Evolutionary conservation across 331 rosid genomes (phyloP).

Genomic region (Pyrus hybrid): DNA sequence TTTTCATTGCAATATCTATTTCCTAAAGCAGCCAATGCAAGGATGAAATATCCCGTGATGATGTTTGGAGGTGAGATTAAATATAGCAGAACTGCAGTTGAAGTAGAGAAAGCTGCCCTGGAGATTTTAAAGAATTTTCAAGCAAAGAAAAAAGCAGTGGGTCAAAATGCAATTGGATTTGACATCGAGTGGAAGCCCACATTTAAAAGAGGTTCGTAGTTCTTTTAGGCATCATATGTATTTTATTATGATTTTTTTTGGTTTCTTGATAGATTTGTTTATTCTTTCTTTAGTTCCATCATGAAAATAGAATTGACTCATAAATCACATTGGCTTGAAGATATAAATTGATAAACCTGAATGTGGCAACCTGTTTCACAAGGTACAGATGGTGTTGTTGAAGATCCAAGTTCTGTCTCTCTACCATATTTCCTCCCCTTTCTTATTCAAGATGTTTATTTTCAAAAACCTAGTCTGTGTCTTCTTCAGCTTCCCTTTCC

Average conservation of each 20-base stretch:
- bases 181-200: constrained; percentile 86
- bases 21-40: constrained; percentile 22
- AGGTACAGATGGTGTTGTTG: background rate
- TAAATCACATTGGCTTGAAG: background rate
- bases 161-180: constrained; percentile 50
- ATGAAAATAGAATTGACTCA: too few species aligned
- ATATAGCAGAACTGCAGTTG: constrained; percentile 57
- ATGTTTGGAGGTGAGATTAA: constrained; percentile 54
- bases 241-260: background rate
- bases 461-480: background rate
- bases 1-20: background rate
- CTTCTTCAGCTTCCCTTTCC: background rate
- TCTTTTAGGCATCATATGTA: background rate
- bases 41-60: constrained; percentile 51
- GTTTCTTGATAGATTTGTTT: background rate
- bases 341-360: background rate
- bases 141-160: constrained; percentile 28
- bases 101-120: constrained; percentile 51
- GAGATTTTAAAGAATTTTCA: constrained; percentile 26
- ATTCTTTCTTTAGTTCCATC: background rate
- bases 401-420: background rate
- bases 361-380: background rate
- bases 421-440: background rate
- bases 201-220: constrained; percentile 51
- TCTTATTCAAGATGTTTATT: background rate